Percentiles rank a stretch among this genome's conserved stretches.
These are phyloP conservation scores for Penicillium malachiteum DNA, from an alignment of 495 filamentous ascomycete genomes.

Conservation along the genomic window DNA sequence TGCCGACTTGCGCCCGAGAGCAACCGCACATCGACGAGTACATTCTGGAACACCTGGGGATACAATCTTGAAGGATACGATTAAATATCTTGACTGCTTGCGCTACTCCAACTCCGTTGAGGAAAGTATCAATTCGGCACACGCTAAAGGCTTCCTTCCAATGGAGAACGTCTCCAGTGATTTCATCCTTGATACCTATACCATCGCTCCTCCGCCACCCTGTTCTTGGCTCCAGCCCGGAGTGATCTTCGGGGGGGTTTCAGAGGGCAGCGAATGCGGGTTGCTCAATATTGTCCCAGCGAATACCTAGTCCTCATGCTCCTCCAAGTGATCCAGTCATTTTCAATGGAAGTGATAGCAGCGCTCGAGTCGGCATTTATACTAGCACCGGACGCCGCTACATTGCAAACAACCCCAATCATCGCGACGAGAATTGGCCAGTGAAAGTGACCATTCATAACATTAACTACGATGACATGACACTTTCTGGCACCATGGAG, in stretches of 20 bases:
- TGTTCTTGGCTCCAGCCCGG: constrained; percentile 68
- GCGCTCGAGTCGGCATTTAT: constrained; percentile 31
- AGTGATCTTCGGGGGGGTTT: constrained; percentile 60
- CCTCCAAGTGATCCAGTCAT: constrained; percentile 35
- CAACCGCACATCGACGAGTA: constrained; percentile 49
- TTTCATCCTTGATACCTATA: constrained; percentile 59
- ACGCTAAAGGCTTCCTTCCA: constrained; percentile 49
- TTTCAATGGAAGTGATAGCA: constrained; percentile 37
- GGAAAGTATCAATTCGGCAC: constrained; percentile 54
- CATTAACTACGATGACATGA: constrained; percentile 63
- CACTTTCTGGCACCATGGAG: constrained; percentile 74
- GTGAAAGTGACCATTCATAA: constrained; percentile 71
- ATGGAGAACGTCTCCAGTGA: constrained; percentile 50
- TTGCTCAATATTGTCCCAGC: constrained; percentile 30
- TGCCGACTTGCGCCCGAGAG: constrained; percentile 45
- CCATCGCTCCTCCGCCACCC: constrained; percentile 52
- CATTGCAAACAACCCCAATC: constrained; percentile 33
- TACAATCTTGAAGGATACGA: constrained; percentile 56
- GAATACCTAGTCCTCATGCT: constrained; percentile 24
- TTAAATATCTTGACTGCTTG: constrained; percentile 63
- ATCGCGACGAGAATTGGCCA: constrained; percentile 63
- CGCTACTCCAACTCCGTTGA: constrained; percentile 55
- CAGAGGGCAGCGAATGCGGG: constrained; percentile 49
- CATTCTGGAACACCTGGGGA: constrained; percentile 40
- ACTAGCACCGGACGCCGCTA: constrained; percentile 39